A percentile compares a stretch with the other conserved stretches of the same genome.
phyloP scores from a whole-genome alignment of 2,329 filamentous ascomycete genomes.

The Hypomyces perniciosus region DNA sequence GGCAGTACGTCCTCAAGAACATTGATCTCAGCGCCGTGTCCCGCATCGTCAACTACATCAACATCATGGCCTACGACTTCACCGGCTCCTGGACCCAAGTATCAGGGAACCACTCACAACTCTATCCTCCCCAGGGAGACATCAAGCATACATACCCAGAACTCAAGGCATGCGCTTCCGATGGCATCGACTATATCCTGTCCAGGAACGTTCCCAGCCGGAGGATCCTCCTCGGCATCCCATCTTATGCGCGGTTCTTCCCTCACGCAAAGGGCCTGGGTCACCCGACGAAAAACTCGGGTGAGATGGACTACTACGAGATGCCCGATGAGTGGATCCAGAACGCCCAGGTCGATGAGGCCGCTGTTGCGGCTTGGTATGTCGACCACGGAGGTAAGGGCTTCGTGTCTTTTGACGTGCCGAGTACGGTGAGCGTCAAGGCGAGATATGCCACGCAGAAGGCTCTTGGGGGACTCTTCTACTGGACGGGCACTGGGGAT shows the following conservation, averaged over 20 bases:
- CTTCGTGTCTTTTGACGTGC: conserved; percentile 60
- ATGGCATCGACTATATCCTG: conserved; percentile 49
- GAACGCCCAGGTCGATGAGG: conserved; percentile 40
- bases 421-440: conserved; percentile 54
- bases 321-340: conserved; percentile 47
- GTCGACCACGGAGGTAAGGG: conserved; percentile 38
- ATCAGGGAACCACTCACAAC: conserved; percentile 59
- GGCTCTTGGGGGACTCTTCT: conserved; percentile 58
- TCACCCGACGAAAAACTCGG: conserved; percentile 41
- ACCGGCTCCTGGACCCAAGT: conserved; percentile 55
- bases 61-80: conserved; percentile 67
- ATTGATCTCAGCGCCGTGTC: conserved; percentile 50
- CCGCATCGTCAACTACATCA: conserved; percentile 53
- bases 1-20: conserved; percentile 55
- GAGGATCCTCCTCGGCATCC: conserved; percentile 59
- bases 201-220: conserved; percentile 46
- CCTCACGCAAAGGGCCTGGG: conserved; percentile 47
- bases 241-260: conserved; percentile 58
- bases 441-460: conserved; percentile 51
- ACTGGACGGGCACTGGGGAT: conserved; percentile 62
- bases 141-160: conserved; percentile 21
- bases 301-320: conserved; percentile 58
- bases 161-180: conserved; percentile 43
- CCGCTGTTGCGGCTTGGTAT: conserved; percentile 52
- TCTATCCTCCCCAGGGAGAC: conserved; percentile 38